Base-by-base conservation (phyloP, 2,329 filamentous ascomycete genomes). In the Colletotrichum spinosum region DNA sequence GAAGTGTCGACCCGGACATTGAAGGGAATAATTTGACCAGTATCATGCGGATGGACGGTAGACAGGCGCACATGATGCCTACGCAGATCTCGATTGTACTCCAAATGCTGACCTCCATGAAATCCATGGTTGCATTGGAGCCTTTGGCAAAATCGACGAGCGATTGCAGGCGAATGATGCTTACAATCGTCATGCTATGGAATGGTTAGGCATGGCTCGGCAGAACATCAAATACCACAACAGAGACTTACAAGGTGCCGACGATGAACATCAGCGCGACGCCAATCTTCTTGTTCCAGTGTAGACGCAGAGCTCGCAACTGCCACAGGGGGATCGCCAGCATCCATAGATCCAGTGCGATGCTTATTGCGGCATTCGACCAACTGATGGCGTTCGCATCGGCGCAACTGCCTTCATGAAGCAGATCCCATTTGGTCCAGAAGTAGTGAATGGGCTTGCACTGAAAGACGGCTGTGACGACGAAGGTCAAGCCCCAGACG, bases 351-450 rank as follows among this genome's bases (percentile, higher is more conserved):
- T 87, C 84, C 34, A 84, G 73, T 1, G 72, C 72, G 55, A 87
- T 85, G 58, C 80, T 82, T 53, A 83, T 77, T 2, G 71, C 77
- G 0, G 84, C 84, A 38, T 83, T 80, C 4, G 79, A 74, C 81
- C 82, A 86, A 0, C 74, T 77, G 13, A 84, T 73, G 2, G 75
- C 72, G 64, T 82, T 84, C 52, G 79, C 72, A 53, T 82, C 76
- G 10, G 82, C 72, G 67, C 85, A 87, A 4, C 63, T 70, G 0
- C 84, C 84, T 2, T 72, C 38, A 46, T 80, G 76, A 63, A 79
- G 69, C 2, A 79, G 80, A 46, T 83, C 80, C 84, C 84, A 87
- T n/a, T 72, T 72, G 0, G 72, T 78, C 86, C 86, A 88, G 69
- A 81, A 82, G 61, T 77, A 81, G 8, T 70, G 71, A 35, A 86